Evolutionary conservation across 129 eudicot species (phyloP), one percentile per base, ranked within the genome.

Genomic region (Lonicera japonica): DNA sequence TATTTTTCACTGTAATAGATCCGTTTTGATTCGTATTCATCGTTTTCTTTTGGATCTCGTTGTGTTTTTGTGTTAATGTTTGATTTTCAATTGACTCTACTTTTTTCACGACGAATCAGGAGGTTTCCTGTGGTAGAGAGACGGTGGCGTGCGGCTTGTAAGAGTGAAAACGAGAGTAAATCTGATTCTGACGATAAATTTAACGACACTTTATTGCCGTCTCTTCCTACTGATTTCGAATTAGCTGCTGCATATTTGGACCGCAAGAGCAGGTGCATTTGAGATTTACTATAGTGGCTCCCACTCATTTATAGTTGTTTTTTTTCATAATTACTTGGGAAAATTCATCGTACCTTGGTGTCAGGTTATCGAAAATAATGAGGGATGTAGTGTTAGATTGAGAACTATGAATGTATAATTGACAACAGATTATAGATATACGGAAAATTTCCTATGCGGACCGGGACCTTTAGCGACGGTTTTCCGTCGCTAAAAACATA

Each of bases 41-140:
- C 38, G 17, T 21, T 16, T 43, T 22, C 51, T 5, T 40, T 43
- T 63, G 40, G 18, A 57, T 58, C 56, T 47, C 5, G n/a, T 46
- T 64, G 20, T 22, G 17, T 54, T 8, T 53, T 56, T 11, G 21
- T 11, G 7, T 20, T 0, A 11, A 38, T 57, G 10, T 43, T 41
- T 24, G 48, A 25, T 61, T 53, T 23, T 20, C 24, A 29, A 29
- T 47, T 58, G 22, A 7, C 41, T 50, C 16, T 11, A 9, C 17
- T 3, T 12, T 9, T 20, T 20, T 24, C n/a, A 20, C 13, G 25
- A 25, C 17, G 43, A 55, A 55, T 43, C 82, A 92, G 99, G 92
- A 85, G 90, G 80, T 94, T 94, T 81, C 80, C 87, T 54, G 88
- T 86, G 72, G 96, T 85, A 36, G 99, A 94, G 77, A 76, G 82